These are phyloP conservation scores for Fusarium nelsonii DNA, from an alignment of 2,329 filamentous ascomycete genomes.

Conservation along the genomic window DNA sequence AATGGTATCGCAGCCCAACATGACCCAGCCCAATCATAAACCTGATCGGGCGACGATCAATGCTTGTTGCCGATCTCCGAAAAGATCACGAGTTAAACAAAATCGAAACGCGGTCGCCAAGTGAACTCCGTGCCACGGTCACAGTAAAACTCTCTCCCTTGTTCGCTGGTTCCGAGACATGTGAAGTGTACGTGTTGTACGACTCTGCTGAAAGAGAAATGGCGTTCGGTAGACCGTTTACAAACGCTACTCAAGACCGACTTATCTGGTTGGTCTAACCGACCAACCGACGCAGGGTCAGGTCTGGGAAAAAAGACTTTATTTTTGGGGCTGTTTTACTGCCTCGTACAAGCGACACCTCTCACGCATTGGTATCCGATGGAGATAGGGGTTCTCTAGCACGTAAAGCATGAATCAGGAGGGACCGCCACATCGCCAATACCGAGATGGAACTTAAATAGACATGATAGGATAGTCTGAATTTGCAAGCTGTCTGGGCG, in stretches of 20 bases:
- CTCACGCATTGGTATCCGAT: background rate
- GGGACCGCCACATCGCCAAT: slow-evolving; percentile 4
- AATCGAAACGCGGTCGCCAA: slow-evolving; percentile 3
- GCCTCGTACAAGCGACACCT: slow-evolving; percentile 24
- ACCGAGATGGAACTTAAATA: slow-evolving; percentile 16
- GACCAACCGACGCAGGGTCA: slow-evolving; percentile 15
- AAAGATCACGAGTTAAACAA: slow-evolving; percentile 7
- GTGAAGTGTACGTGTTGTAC: slow-evolving; percentile 2
- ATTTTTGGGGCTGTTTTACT: slow-evolving; percentile 21
- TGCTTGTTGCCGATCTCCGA: slow-evolving; percentile 35
- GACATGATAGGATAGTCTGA: background rate
- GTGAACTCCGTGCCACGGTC: background rate
- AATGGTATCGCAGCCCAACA: background rate
- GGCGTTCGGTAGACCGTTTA: background rate
- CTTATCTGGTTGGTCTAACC: background rate
- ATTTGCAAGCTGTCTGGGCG: background rate
- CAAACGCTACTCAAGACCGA: background rate
- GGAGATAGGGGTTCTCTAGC: slow-evolving; percentile 6
- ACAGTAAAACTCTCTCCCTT: background rate
- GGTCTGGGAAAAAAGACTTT: background rate
- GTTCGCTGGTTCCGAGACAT: background rate
- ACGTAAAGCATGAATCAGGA: slow-evolving; percentile 18
- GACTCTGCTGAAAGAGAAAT: slow-evolving; percentile 21
- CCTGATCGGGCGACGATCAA: slow-evolving; percentile 11
- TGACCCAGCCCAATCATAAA: slow-evolving; percentile 19